phyloP scores from a whole-genome alignment of 2,329 filamentous ascomycete genomes.

The Lachnellula arida region DNA sequence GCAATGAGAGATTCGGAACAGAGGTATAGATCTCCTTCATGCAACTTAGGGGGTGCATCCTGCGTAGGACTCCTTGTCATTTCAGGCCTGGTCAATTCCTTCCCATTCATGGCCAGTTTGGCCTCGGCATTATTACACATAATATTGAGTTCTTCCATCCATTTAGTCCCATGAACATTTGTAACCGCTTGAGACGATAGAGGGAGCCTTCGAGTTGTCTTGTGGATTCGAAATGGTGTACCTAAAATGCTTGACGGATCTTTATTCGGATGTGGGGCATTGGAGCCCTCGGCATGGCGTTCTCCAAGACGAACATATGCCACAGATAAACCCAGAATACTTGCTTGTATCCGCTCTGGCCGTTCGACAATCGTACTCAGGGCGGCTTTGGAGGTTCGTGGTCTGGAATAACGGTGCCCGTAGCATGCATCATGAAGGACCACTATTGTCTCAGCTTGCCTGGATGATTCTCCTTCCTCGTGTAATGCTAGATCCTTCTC shows the following conservation, averaged over 20 bases:
- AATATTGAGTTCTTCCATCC: slow-evolving; percentile 86
- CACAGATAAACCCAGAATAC: slow-evolving; percentile 72
- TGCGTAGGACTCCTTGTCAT: slow-evolving; percentile 48
- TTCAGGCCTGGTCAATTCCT: slow-evolving; percentile 69
- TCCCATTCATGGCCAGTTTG: slow-evolving; percentile 70
- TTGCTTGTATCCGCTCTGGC: slow-evolving; percentile 84
- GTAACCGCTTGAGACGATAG: slow-evolving; percentile 75
- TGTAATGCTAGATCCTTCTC: slow-evolving; percentile 30
- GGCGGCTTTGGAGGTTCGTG: slow-evolving; percentile 65
- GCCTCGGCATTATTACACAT: slow-evolving; percentile 80
- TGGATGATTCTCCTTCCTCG: slow-evolving; percentile 17
- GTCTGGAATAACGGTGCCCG: slow-evolving; percentile 84
- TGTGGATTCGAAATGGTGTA: slow-evolving; percentile 79
- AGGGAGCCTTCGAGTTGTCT: slow-evolving; percentile 67
- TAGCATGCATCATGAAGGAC: slow-evolving; percentile 93
- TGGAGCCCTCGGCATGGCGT: slow-evolving; percentile 65
- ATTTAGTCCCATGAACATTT: slow-evolving; percentile 83
- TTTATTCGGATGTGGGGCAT: slow-evolving; percentile 61
- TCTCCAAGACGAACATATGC: slow-evolving; percentile 90
- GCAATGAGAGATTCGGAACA: slow-evolving; percentile 81
- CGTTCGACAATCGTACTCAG: slow-evolving; percentile 85
- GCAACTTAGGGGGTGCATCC: slow-evolving; percentile 51
- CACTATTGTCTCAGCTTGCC: slow-evolving; percentile 63
- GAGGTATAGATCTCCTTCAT: slow-evolving; percentile 88
- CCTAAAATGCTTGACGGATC: slow-evolving; percentile 47